phyloP scores from a whole-genome alignment of 768 basidiomycete genomes.

The Tulasnella sp. region DNA sequence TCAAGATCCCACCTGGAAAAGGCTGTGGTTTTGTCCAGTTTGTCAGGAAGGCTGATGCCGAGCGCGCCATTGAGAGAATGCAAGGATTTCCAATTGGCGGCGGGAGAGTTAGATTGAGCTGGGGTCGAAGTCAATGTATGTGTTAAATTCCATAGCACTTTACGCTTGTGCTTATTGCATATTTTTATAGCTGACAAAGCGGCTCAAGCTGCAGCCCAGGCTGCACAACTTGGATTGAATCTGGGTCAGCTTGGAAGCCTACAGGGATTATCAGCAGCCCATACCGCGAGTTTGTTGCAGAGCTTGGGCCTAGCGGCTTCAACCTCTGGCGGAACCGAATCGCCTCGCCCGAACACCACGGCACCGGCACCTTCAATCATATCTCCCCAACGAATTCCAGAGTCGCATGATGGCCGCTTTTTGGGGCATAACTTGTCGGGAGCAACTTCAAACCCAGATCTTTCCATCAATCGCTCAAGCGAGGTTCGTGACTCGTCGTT shows the following conservation, averaged over 20 bases:
- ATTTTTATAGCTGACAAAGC: constrained; percentile 55
- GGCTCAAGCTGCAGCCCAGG: constrained; percentile 64
- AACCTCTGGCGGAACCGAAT: not conserved
- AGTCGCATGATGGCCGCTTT: constrained; percentile 1
- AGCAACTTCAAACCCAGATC: too few species aligned
- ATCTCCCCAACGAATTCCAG: not conserved
- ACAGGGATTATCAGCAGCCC: constrained; percentile 15
- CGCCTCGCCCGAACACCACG: not conserved
- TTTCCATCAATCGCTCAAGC: too few species aligned
- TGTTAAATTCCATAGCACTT: constrained; percentile 16
- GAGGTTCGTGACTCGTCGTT: too few species aligned
- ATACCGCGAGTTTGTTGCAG: constrained; percentile 15
- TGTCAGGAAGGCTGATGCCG: constrained; percentile 81
- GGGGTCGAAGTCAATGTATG: constrained; percentile 88
- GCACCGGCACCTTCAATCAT: not conserved
- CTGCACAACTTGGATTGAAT: constrained; percentile 18
- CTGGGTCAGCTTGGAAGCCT: constrained; percentile 16
- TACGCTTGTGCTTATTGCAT: constrained; percentile 15
- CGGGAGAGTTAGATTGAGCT: constrained; percentile 78
- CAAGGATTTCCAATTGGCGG: constrained; percentile 92
- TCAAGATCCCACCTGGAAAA: constrained; percentile 93
- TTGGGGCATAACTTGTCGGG: not conserved
- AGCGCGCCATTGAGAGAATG: constrained; percentile 90
- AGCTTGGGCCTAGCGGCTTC: not conserved
- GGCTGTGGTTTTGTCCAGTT: constrained; percentile 96